phyloP scores from a whole-genome alignment of 2,329 filamentous ascomycete species.

The Hirsutella rhossiliensis region DNA sequence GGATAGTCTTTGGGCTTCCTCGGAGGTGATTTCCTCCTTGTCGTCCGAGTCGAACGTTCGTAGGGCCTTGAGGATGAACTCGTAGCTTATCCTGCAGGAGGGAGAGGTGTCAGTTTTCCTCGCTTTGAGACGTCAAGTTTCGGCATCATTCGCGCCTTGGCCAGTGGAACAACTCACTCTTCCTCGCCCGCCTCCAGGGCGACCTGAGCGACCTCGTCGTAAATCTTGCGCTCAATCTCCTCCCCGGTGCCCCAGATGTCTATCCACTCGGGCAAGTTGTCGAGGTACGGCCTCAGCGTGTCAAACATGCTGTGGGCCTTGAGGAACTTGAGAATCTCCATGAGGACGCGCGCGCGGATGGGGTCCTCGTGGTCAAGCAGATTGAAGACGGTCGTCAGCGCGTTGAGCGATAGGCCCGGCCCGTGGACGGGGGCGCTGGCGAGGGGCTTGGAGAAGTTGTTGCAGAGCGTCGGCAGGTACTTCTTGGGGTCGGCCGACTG shows the following conservation, averaged over 20 bases:
- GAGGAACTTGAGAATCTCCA: conserved; percentile 78
- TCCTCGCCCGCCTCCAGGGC: conserved; percentile 68
- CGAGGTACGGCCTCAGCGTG: conserved; percentile 69
- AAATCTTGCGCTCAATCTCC: conserved; percentile 76
- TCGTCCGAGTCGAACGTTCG: conserved; percentile 46
- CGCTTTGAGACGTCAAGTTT: neutral
- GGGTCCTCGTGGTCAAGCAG: conserved; percentile 66
- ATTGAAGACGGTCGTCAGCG: conserved; percentile 95
- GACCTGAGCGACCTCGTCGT: conserved; percentile 68
- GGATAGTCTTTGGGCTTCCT: conserved; percentile 48
- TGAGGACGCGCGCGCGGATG: conserved; percentile 79
- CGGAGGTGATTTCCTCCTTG: conserved; percentile 41
- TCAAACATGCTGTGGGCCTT: conserved; percentile 68
- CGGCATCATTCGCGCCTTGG: neutral
- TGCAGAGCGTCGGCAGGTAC: conserved; percentile 79
- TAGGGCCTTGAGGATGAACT: conserved; percentile 53
- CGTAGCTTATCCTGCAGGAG: conserved; percentile 44
- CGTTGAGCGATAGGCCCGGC: conserved; percentile 72
- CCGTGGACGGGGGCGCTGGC: conserved; percentile 78
- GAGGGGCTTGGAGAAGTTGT: conserved; percentile 79
- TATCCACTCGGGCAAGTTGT: conserved; percentile 74
- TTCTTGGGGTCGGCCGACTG: conserved; percentile 77
- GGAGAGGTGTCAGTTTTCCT: neutral
- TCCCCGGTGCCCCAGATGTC: conserved; percentile 69
- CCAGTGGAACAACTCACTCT: conserved; percentile 48